Base-by-base conservation (phyloP, 805 yeast species). In the Zygotorulaspora florentina region DNA sequence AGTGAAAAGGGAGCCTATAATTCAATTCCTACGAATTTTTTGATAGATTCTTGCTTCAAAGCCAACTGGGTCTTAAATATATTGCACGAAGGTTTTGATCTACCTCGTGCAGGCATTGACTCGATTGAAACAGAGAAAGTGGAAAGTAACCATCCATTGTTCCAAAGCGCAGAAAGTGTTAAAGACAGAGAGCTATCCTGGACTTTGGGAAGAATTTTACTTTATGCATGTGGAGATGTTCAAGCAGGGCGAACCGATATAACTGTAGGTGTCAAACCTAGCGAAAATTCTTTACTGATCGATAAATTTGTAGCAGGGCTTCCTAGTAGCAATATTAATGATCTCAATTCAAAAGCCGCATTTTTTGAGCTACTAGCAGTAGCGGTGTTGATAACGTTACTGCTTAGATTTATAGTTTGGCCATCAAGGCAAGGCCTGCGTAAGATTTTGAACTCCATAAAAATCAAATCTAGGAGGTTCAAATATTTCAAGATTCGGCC, bases 61-160 rank as follows among this genome's bases (percentile, higher is more conserved):
- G 95, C 96, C 4, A 81, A 87, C 46, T 93, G 99, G 98, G 89
- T 93, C 2, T 73, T 89, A 31, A 89, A 85, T 58, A 77, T 93
- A 27, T 67, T 93, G 23, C 96, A 88, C 62, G 96, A 90, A 54
- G 99, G 99, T 0, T 91, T 91, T 61, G 87, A 82, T 18, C 72
- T 93, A 30, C 98, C 99, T 1, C 65, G 90, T 50, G 66, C 79
- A 3, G 87, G 77, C 5, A 55, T 80, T 39, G 87, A 83, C 38
- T 13, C 64, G 58, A 34, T 59, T 59, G 49, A 59, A 59, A 50
- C 48, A 6, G 46, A 39, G 6, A 48, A 33, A 18, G 57, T 52
- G 3, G 61, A 58, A 13, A 54, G 53, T 7, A 50, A 65, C 45
- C 69, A 73, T 58, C 72, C 83, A 30, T 83, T 90, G 0, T 89